phyloP scores from a whole-genome alignment of 768 basidiomycete genomes.

The Macrolepiota fuliginosa region DNA sequence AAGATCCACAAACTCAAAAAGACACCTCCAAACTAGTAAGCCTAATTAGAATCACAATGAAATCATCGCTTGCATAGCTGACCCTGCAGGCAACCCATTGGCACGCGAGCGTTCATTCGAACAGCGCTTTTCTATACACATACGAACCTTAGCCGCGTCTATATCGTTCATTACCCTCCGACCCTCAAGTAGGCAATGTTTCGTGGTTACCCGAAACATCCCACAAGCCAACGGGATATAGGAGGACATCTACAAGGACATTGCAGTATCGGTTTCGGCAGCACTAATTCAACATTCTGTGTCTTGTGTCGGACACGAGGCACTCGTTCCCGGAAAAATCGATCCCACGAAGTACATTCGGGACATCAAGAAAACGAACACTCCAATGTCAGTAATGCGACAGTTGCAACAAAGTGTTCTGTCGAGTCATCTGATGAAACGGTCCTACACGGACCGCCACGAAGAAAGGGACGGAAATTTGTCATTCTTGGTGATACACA shows the following conservation, averaged over 20 bases:
- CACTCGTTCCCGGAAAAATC: conserved; percentile 74
- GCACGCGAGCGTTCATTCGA: conserved; percentile 80
- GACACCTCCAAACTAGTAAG: conserved; percentile 31
- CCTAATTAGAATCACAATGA: not conserved
- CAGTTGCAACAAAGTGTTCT: conserved; percentile 63
- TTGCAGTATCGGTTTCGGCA: conserved; percentile 62
- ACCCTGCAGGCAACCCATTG: conserved; percentile 42
- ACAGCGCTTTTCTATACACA: conserved; percentile 65
- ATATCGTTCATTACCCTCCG: conserved; percentile 72
- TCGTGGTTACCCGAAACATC: conserved; percentile 58
- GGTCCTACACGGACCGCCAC: conserved; percentile 61
- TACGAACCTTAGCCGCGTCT: conserved; percentile 61
- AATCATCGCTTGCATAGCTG: not conserved
- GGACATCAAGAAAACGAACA: conserved; percentile 65
- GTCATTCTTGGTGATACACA: conserved; percentile 85
- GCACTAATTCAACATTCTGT: conserved; percentile 80
- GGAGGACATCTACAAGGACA: conserved; percentile 60
- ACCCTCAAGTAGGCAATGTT: conserved; percentile 56
- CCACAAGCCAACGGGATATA: conserved; percentile 57
- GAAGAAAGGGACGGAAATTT: conserved; percentile 69
- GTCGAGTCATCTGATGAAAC: conserved; percentile 72
- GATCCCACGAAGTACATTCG: conserved; percentile 66
- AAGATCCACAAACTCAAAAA: conserved; percentile 53
- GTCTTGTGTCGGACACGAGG: conserved; percentile 80
- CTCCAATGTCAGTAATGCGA: conserved; percentile 65